Base-by-base conservation (phyloP, 495 filamentous ascomycete species). In the Neurospora intermedia region DNA sequence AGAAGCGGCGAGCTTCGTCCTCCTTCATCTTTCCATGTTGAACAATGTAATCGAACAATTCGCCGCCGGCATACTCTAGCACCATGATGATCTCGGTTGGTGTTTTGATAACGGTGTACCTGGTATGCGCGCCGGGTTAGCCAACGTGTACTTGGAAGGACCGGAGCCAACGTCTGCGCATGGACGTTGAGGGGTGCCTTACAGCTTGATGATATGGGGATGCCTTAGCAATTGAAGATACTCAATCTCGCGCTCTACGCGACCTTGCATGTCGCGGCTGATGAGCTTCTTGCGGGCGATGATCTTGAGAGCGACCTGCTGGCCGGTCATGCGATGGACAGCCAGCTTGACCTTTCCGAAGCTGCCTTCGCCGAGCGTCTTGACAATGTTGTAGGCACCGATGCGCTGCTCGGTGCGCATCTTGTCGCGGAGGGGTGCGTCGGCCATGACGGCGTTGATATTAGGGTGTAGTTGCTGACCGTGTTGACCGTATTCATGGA, bases 191-290 rank as follows among this genome's bases (percentile, higher is more conserved):
- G 23, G 16, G 45, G 27, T 8, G 2, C 73, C 89, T 79, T 87
- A 98, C 93, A 99, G 86, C 82, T 99, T 99, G 83, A 99, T 99
- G 82, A 99, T 99, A 82, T 99, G 96, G 69, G 96, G 96, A 83
- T 99, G 96, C 72, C 96, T 88, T 45, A 99, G 87, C 74, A 99
- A 84, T 84, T 99, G 96, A 70, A 99, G 87, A 79, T 98, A 99
- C 79, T 97, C 94, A 73, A 99, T 99, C 85, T 99, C 96, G 76
- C 96, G 89, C 83, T 98, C 96, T 66, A 99, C 95, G 69, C 96
- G 87, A 69, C 96, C 96, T 41, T 95, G 93, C 96, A 99, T 99
- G 78, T 99, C 96, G 76, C 94, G 86, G 73, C 92, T 97, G 70
- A 97, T 91, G 76, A 99, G 87, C 85, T 97, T 97, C 87, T 94